These are phyloP conservation scores for Jimgerdemannia lactiflua DNA, from an alignment of 192 early-diverging fungal species.

Conservation along the genomic window DNA sequence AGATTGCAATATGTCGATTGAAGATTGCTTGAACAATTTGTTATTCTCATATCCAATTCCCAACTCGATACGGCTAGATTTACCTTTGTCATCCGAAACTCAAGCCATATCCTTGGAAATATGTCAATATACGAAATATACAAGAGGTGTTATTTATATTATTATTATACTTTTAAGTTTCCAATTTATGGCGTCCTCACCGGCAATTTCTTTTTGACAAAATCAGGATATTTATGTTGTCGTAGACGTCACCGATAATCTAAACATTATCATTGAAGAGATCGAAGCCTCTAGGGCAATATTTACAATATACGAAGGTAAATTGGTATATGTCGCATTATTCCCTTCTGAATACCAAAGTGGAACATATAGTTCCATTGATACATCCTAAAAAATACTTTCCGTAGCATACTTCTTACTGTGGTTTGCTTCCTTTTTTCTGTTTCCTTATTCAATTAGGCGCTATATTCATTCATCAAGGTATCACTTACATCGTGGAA, in stretches of 20 bases:
- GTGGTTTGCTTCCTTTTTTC: too few species aligned
- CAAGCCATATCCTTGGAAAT: slow-evolving; percentile 37
- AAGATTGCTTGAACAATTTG: background rate
- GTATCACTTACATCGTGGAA: slow-evolving; percentile 47
- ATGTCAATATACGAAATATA: slow-evolving; percentile 47
- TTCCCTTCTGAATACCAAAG: too few species aligned
- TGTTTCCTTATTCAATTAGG: slow-evolving; percentile 21
- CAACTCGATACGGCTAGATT: slow-evolving; percentile 6
- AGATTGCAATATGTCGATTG: background rate
- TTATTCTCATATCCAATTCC: background rate
- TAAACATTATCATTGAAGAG: slow-evolving; percentile 44
- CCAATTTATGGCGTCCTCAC: too few species aligned
- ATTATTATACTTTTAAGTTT: background rate
- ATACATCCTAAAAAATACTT: background rate
- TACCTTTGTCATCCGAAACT: slow-evolving; percentile 45
- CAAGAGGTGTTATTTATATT: slow-evolving; percentile 19
- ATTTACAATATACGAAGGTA: slow-evolving; percentile 58
- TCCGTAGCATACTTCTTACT: too few species aligned
- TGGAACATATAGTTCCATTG: too few species aligned
- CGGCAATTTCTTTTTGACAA: background rate
- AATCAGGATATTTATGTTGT: slow-evolving; percentile 36
- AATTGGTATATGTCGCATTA: background rate
- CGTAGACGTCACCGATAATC: slow-evolving; percentile 41
- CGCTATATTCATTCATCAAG: slow-evolving; percentile 60
- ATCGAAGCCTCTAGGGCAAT: slow-evolving; percentile 48